phyloP scores from a whole-genome alignment of 345 rosid genomes.

The Ceriops decandra region DNA sequence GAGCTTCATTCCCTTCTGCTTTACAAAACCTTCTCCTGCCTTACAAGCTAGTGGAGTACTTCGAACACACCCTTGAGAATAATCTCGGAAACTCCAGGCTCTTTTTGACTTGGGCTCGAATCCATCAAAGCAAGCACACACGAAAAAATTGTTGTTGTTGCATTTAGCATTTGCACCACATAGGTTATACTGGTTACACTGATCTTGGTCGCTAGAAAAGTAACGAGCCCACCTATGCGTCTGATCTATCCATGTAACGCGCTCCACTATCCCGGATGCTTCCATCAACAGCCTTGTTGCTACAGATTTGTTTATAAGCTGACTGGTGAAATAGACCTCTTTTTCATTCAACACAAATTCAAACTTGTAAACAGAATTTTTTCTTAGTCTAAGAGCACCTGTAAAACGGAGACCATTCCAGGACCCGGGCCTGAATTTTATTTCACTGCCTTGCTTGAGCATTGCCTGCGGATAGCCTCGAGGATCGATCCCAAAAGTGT shows the following conservation, averaged over 20 bases:
- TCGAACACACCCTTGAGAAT: slow-evolving; percentile 15
- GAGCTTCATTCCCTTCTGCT: slow-evolving; percentile 4
- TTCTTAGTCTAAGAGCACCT: neutral
- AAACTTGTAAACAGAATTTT: slow-evolving; percentile 7
- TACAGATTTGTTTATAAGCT: slow-evolving; percentile 12
- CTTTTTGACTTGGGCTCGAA: slow-evolving; percentile 14
- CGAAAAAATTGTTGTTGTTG: slow-evolving; percentile 1
- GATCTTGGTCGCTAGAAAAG: slow-evolving; percentile 7
- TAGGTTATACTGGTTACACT: slow-evolving; percentile 2
- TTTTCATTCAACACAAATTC: slow-evolving; percentile 16
- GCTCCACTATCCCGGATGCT: slow-evolving; percentile 9
- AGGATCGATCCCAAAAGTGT: slow-evolving; percentile 12
- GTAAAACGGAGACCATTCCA: slow-evolving; percentile 31
- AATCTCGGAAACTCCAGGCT: slow-evolving; percentile 21
- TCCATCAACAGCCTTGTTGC: slow-evolving; percentile 11
- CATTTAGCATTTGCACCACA: slow-evolving; percentile 23
- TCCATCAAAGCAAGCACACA: slow-evolving; percentile 23
- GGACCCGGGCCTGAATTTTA: slow-evolving; percentile 18
- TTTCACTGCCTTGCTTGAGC: neutral
- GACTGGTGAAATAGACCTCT: slow-evolving; percentile 9
- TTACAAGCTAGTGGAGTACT: slow-evolving; percentile 1
- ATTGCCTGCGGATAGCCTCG: slow-evolving; percentile 10
- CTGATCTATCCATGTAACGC: slow-evolving; percentile 18
- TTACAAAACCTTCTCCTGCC: slow-evolving; percentile 17
- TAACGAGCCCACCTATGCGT: slow-evolving; percentile 18